Conservation (phyloP, 306 rosid genomes). For the Fragaria nilgerrensis region DNA sequence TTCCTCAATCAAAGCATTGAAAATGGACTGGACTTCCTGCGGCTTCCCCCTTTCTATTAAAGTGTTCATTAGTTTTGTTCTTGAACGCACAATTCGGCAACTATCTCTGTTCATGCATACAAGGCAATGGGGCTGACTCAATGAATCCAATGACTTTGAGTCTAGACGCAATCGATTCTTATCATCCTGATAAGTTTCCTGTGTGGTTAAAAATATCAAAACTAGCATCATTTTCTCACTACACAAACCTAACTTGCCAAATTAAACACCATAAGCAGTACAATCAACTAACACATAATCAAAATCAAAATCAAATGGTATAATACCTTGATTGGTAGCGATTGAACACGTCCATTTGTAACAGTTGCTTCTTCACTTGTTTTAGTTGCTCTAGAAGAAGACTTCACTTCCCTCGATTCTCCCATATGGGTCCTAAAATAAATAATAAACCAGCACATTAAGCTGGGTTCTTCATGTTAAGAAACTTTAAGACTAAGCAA, state of each 20-base stretch:
- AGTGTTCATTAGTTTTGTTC: constrained; percentile 56
- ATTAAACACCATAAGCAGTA: not conserved
- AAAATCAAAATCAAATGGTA: constrained; percentile 3
- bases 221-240: constrained; percentile 9
- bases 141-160: constrained; percentile 30
- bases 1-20: constrained; percentile 47
- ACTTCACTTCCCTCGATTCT: constrained; percentile 37
- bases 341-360: constrained; percentile 34
- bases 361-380: constrained; percentile 15
- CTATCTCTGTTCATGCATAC: constrained; percentile 43
- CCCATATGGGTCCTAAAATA: constrained; percentile 31
- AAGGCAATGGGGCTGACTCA: constrained; percentile 36
- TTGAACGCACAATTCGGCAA: constrained; percentile 47
- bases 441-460: not conserved
- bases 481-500: not conserved
- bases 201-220: constrained; percentile 15
- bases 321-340: constrained; percentile 39
- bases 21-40: constrained; percentile 46
- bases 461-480: not conserved
- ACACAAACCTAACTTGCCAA: constrained; percentile 5
- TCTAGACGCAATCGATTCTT: constrained; percentile 24
- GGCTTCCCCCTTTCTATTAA: constrained; percentile 53
- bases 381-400: constrained; percentile 23
- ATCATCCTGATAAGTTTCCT: constrained; percentile 37
- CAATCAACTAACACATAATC: not conserved